Base-by-base conservation (phyloP, 2,329 filamentous ascomycete species). In the Pezizomycotina sp. region DNA sequence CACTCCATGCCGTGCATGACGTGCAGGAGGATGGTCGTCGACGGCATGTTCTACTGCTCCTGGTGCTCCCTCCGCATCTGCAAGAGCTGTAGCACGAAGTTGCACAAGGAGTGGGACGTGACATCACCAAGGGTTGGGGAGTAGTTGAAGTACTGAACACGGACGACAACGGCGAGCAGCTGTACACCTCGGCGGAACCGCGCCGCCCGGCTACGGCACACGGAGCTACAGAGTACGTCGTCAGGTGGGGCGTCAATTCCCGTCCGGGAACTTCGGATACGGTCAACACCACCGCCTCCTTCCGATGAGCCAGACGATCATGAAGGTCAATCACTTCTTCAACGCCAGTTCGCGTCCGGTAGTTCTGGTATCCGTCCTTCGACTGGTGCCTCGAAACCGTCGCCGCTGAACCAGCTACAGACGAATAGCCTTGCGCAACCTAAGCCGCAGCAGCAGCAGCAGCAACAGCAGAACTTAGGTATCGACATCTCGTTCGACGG, bases 21-120 rank as follows among this genome's bases (percentile, higher is more conserved):
- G 20, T 44, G 41, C 16, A 20, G 41, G 24, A 23, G 33, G 13
- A 26, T 44, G 24, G 23, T 37, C 19, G 16, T 26, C 10, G 41
- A 44, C 15, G 41, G 41, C 14, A 44, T 44, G 41, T 34, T 34
- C 13, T 38, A 39, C 21, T 44, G 41, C 13, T 21, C 33, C n/a
- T 39, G 36, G 21, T 44, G 41, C 24, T 21, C 41, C 2, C 25
- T 44, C 3, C 41, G 41, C 9, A 39, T 44, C 20, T 44, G 41
- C 33, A 36, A 33, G 15, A 33, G 40, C 14, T 44, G 41, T 16
- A 37, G 36, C 4, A 12, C 26, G 15, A 30, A 37, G 18, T 34
- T 44, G 10, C 39, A 31, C 22, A 44, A 39, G 30, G 41, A 44
- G n/a, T 44, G 41, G 41, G 27, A 40, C 10, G 41, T 12, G 41